Evolutionary conservation across 1,139 yeast species (phyloP), one percentile per base, ranked within the genome.

Genomic region (Yamadazyma siamensis): DNA sequence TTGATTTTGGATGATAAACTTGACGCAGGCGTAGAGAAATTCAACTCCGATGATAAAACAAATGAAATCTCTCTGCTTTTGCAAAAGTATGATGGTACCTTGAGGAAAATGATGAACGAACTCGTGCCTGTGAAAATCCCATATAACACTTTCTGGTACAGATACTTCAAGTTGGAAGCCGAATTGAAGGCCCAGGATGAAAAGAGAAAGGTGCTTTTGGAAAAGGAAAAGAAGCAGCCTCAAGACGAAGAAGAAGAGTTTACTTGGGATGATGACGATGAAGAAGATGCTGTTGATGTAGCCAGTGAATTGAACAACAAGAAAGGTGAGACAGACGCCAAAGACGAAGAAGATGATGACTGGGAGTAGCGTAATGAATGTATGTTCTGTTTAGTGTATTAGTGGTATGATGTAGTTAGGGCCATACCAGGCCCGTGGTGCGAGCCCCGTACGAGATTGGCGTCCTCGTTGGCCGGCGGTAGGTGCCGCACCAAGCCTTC

Each of bases 81-180:
- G 33, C 61, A 44, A 21, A 53, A 61, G 35, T 73, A 78, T 42
- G 70, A 77, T 3, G 46, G 49, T 12, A 71, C 79, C 12, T 68
- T 88, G 39, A 61, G 70, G 19, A 61, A 61, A 23, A 56, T 84
- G 27, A 77, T 78, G 78, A 77, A 78, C 34, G 62, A 65, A 13
- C 52, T 88, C 9, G 95, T 86, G 1, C 94, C 94, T 0, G 74
- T 68, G 2, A 55, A 71, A 40, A 60, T 86, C 11, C 47, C 77
- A 1, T 82, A 78, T 43, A 63, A 69, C 18, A 62, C 64, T 26
- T 89, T 89, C 53, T 89, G 97, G 97, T 61, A 65, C 27, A 69
- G 80, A 27, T 89, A 86, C 57, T 84, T 77, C 53, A 65, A 60
- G 36, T 67, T 74, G 51, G 75, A 75, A 34, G 56, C 60, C 12